phyloP scores from a whole-genome alignment of 306 rosid genomes.

The Rosa persica region DNA sequence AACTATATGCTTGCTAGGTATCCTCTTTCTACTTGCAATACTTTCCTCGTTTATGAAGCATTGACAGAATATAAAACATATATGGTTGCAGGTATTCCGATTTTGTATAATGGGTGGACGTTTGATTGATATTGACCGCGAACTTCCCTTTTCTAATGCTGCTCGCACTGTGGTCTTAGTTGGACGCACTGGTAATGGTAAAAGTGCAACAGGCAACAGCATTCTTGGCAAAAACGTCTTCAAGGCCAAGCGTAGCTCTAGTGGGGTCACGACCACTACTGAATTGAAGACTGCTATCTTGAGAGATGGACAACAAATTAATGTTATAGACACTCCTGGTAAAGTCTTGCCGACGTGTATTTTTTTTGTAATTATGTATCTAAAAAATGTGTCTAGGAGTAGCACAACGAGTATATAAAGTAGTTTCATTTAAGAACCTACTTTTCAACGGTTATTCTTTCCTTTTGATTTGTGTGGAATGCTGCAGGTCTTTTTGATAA shows the following conservation, averaged over 20 bases:
- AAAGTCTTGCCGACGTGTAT: constrained; percentile 5
- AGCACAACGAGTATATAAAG: not conserved
- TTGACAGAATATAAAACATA: not conserved
- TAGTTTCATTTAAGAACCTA: not conserved
- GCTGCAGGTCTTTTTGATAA: constrained; percentile 70
- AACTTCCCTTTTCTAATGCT: constrained; percentile 49
- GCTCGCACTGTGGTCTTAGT: constrained; percentile 69
- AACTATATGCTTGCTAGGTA: too few species aligned
- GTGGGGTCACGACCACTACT: constrained; percentile 57
- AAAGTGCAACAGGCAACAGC: constrained; percentile 88
- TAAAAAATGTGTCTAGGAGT: not conserved
- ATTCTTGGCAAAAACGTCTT: constrained; percentile 70
- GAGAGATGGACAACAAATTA: constrained; percentile 56
- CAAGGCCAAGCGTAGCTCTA: constrained; percentile 55
- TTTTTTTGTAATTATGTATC: not conserved
- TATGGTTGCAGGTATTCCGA: constrained; percentile 25
- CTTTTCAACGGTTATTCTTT: too few species aligned
- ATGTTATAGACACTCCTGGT: constrained; percentile 97
- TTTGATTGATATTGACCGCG: constrained; percentile 77
- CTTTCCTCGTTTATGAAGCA: not conserved
- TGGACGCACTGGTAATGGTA: constrained; percentile 89
- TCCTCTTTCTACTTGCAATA: too few species aligned
- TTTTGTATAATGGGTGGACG: constrained; percentile 62
- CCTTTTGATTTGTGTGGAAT: constrained; percentile 3
- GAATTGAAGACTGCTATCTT: constrained; percentile 52